Evolutionary conservation across 306 rosid species (phyloP).

Genomic region (Quercus wislizeni): DNA sequence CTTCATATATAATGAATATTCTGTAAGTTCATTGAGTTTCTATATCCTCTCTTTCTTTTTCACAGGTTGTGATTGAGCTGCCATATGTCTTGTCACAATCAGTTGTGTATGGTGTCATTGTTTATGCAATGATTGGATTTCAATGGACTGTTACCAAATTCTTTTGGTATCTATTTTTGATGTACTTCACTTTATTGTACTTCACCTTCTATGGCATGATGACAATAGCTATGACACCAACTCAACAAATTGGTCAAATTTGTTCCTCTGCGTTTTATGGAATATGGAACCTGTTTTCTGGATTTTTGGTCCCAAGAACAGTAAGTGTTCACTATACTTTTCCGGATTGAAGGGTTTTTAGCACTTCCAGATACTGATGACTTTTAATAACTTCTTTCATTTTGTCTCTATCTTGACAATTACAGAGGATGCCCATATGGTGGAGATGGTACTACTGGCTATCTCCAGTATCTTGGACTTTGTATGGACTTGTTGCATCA

Average conservation of each 20-base stretch:
- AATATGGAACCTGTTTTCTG: conserved; percentile 70
- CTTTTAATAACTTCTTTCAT: not conserved
- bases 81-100: conserved; percentile 66
- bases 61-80: conserved; percentile 66
- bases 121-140: conserved; percentile 71
- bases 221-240: conserved; percentile 68
- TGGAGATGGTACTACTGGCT: conserved; percentile 81
- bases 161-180: conserved; percentile 64
- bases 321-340: conserved; percentile 29
- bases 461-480: conserved; percentile 65
- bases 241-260: conserved; percentile 53
- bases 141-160: conserved; percentile 50
- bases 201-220: conserved; percentile 78
- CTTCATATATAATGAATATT: not conserved
- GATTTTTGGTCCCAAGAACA: conserved; percentile 53
- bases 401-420: not conserved
- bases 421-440: conserved; percentile 70
- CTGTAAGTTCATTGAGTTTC: not conserved
- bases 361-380: not conserved
- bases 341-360: too few relatives aligned
- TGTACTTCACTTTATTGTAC: conserved; percentile 57
- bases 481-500: conserved; percentile 57
- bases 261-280: conserved; percentile 50
- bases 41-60: not conserved
- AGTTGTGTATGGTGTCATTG: conserved; percentile 40